phyloP scores from a whole-genome alignment of 1,284 basidiomycete species.

The Takashimella koratensis region DNA sequence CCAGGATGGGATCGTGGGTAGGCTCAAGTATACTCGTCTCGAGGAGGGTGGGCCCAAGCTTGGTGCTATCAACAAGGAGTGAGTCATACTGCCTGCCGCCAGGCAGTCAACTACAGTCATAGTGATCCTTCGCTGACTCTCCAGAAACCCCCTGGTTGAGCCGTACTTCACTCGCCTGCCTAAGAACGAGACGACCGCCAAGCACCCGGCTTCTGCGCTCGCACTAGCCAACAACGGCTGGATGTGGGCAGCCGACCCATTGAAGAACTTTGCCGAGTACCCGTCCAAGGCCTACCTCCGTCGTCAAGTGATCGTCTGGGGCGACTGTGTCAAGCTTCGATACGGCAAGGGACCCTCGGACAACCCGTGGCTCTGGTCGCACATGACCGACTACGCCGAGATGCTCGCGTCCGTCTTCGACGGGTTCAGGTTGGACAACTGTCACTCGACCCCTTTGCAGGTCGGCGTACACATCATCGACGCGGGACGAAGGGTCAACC shows the following conservation, averaged over 20 bases:
- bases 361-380: constrained; percentile 92
- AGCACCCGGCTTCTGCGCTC: constrained; percentile 64
- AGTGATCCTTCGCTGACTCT: no score
- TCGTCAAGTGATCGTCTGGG: constrained; percentile 95
- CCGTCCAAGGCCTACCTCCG: constrained; percentile 95
- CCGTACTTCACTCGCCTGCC: constrained; percentile 82
- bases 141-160: constrained; percentile 76
- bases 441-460: constrained; percentile 92
- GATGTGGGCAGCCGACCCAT: constrained; percentile 96
- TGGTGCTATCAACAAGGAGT: constrained; percentile 75
- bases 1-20: constrained; percentile 66
- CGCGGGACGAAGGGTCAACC: constrained; percentile 79
- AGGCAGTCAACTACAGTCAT: no score
- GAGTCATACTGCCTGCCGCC: no score
- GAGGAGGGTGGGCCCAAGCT: constrained; percentile 77
- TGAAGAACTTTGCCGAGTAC: constrained; percentile 89
- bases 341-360: constrained; percentile 74
- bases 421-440: constrained; percentile 97
- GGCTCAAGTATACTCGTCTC: constrained; percentile 74
- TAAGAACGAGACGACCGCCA: constrained; percentile 54
- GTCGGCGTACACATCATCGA: constrained; percentile 92
- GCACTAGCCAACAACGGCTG: constrained; percentile 96
- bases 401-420: constrained; percentile 78
- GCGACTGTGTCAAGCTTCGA: constrained; percentile 94
- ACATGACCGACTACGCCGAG: constrained; percentile 84